Evolutionary conservation across 108 stramenopile genomes (phyloP), one percentile per base, ranked within the genome.

Genomic region (Seminavis robusta): DNA sequence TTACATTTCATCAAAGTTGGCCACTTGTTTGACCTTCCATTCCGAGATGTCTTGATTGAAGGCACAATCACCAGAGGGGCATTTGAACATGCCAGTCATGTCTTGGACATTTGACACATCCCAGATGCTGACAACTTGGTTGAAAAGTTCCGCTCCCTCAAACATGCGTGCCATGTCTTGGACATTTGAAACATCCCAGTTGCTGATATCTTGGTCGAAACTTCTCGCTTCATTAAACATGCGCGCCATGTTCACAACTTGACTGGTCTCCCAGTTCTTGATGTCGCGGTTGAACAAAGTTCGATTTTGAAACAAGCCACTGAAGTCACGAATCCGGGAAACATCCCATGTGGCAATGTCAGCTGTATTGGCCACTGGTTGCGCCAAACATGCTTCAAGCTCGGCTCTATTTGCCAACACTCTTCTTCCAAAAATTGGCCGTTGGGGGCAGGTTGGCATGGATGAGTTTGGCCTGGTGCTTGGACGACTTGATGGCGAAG

Each of bases 61-160:
- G 32, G 19, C n/a, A n/a, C n/a, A n/a, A n/a, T n/a, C n/a, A n/a
- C n/a, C n/a, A n/a, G n/a, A n/a, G n/a, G n/a, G n/a, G n/a, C n/a
- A n/a, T n/a, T n/a, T n/a, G n/a, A 79, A 74, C 65, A 71, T 62
- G 0, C 15, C 25, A 17, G 16, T 31, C 70, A 80, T 63, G 42
- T 36, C 34, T 9, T 17, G 25, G 1, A 80, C 69, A 9, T 19
- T 6, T 11, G 63, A 51, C 15, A 64, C 56, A 28, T 68, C 61
- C 73, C 73, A 76, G n/a, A 8, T 15, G 10, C 37, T 27, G 37
- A 78, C 11, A 38, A 51, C 43, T 26, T 61, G 56, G 56, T 73
- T 65, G 39, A 78, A 78, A n/a, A 41, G n/a, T 41, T 17, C 15
- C 9, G 73, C 73, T 23, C 21, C 9, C 2, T 23, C 9, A 56